Percentiles rank a stretch among this genome's conserved stretches.
Evolutionary conservation across 2,329 filamentous ascomycete genomes (phyloP).

Genomic region (Sclerotinia trifoliorum): DNA sequence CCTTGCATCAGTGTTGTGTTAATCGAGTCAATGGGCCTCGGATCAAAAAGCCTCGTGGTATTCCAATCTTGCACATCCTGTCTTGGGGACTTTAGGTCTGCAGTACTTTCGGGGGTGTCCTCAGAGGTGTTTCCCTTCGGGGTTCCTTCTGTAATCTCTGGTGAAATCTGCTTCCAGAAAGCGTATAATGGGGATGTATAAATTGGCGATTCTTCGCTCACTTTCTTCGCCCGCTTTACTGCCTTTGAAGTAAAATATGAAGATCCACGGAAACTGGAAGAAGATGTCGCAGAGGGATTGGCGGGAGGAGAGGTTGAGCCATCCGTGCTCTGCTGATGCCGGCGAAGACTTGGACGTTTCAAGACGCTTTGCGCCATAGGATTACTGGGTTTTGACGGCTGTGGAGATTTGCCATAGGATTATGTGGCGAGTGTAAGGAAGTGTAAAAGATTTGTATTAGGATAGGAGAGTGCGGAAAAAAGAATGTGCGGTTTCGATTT

Average conservation of each 20-base stretch:
- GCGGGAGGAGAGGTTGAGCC: slow-evolving; percentile 5
- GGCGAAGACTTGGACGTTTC: slow-evolving; percentile 2
- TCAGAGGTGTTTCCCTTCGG: neutral
- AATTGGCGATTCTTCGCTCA: slow-evolving; percentile 7
- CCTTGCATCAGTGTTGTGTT: neutral
- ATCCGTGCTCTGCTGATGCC: slow-evolving; percentile 9
- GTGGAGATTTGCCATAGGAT: neutral
- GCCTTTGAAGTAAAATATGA: slow-evolving; percentile 15
- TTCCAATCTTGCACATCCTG: slow-evolving; percentile 22
- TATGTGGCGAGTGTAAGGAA: neutral
- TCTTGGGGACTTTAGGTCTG: neutral
- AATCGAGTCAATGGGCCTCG: neutral
- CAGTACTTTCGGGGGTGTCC: neutral
- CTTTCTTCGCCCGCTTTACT: neutral
- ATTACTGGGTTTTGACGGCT: neutral
- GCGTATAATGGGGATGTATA: slow-evolving; percentile 1
- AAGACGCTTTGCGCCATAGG: slow-evolving; percentile 8
- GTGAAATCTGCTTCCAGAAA: slow-evolving; percentile 13
- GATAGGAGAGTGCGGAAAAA: neutral
- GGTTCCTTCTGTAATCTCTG: neutral
- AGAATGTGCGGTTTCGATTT: neutral
- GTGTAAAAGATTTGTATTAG: neutral
- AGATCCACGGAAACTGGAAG: slow-evolving; percentile 5
- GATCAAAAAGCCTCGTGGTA: slow-evolving; percentile 19
- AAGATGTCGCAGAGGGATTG: neutral